phyloP scores from a whole-genome alignment of 2,329 filamentous ascomycete genomes.

The Cladosporium sp. region DNA sequence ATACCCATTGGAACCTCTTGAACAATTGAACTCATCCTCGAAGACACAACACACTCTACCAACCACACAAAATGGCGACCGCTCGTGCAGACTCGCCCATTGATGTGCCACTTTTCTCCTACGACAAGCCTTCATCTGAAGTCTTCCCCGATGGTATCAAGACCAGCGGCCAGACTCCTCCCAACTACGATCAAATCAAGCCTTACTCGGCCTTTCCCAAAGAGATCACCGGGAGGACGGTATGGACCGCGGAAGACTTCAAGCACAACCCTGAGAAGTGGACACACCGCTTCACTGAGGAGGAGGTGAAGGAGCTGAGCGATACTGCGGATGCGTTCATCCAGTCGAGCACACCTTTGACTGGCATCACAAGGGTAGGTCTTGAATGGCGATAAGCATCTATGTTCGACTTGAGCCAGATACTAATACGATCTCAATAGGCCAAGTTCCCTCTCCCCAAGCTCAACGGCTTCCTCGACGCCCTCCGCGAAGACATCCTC shows the following conservation, averaged over 20 bases:
- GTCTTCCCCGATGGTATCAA: conserved; percentile 64
- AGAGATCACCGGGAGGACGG: conserved; percentile 65
- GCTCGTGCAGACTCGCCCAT: conserved; percentile 16
- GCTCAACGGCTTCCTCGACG: conserved; percentile 50
- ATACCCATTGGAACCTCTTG: background rate
- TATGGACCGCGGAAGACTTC: conserved; percentile 68
- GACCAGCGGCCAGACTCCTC: conserved; percentile 68
- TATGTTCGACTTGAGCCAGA: background rate
- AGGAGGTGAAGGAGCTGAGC: conserved; percentile 66
- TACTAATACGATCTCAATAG: conserved; percentile 24
- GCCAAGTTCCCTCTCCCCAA: conserved; percentile 59
- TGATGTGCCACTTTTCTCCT: conserved; percentile 20
- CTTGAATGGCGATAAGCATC: background rate
- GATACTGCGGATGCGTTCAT: conserved; percentile 66
- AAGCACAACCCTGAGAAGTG: conserved; percentile 61
- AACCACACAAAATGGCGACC: conserved; percentile 15
- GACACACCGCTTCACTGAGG: conserved; percentile 64
- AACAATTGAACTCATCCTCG: background rate
- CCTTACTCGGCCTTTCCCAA: conserved; percentile 69
- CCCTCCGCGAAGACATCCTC: conserved; percentile 62
- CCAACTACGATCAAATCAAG: conserved; percentile 60
- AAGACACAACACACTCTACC: background rate
- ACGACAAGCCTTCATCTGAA: conserved; percentile 35
- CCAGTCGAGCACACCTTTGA: conserved; percentile 60
- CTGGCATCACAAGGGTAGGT: conserved; percentile 61